A percentile compares a stretch with the other conserved stretches of the same genome.
phyloP scores from a whole-genome alignment of 2,329 filamentous ascomycete species.

The Sclerotinia nivalis region DNA sequence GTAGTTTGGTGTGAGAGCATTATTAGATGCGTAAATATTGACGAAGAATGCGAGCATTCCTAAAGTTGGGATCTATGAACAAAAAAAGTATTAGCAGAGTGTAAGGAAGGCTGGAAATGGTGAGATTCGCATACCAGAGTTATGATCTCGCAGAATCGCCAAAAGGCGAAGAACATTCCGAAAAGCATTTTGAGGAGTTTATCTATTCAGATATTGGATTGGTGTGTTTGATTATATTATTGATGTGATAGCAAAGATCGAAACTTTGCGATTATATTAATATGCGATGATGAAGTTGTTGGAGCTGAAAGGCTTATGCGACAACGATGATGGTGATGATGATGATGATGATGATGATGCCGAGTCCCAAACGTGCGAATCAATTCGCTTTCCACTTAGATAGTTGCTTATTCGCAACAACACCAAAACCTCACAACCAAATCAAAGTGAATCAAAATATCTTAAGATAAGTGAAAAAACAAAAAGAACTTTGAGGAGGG shows the following conservation, averaged over 20 bases:
- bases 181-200: slow-evolving; percentile 53
- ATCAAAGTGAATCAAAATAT: neutral
- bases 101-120: neutral
- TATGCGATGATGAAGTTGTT: neutral
- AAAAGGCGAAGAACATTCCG: slow-evolving; percentile 62
- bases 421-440: neutral
- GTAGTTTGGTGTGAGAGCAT: slow-evolving; percentile 60
- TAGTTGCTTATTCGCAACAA: slow-evolving; percentile 4
- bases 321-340: slow-evolving; percentile 5
- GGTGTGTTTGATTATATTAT: neutral
- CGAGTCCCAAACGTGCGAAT: slow-evolving; percentile 11
- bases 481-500: neutral
- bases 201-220: neutral
- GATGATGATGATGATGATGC: neutral
- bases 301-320: slow-evolving; percentile 15
- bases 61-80: slow-evolving; percentile 59
- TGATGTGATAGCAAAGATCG: neutral
- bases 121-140: slow-evolving; percentile 54
- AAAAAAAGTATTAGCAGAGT: slow-evolving; percentile 12
- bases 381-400: neutral
- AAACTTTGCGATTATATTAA: neutral
- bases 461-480: neutral
- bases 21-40: slow-evolving; percentile 56
- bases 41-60: slow-evolving; percentile 70
- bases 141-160: slow-evolving; percentile 62